These are phyloP conservation scores for Hymenoscyphus albidus DNA, from an alignment of 2,329 filamentous ascomycete genomes.

Conservation along the genomic window DNA sequence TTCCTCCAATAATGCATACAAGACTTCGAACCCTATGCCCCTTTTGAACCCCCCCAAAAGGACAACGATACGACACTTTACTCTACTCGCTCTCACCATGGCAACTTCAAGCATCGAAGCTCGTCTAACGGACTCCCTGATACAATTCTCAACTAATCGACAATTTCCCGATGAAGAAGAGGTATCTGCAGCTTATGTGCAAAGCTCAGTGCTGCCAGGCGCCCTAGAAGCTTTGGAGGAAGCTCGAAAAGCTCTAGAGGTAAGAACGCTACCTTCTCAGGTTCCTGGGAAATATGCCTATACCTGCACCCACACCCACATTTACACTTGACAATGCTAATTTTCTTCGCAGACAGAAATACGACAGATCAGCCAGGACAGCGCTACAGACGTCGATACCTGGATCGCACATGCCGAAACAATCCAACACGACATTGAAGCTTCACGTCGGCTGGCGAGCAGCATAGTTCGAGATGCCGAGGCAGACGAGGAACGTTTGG, in stretches of 20 bases:
- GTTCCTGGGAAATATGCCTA: background rate
- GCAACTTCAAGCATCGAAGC: conserved; percentile 16
- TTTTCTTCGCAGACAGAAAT: conserved; percentile 51
- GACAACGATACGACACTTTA: background rate
- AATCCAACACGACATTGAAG: conserved; percentile 79
- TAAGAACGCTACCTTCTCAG: conserved; percentile 25
- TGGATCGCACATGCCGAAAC: conserved; percentile 85
- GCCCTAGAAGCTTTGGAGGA: conserved; percentile 42
- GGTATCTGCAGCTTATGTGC: conserved; percentile 34
- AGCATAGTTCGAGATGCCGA: conserved; percentile 78
- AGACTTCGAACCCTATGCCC: background rate
- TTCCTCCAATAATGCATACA: background rate
- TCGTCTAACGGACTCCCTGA: conserved; percentile 54
- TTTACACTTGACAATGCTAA: conserved; percentile 10
- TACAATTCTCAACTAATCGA: conserved; percentile 54
- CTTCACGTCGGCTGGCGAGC: conserved; percentile 72
- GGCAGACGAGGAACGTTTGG: conserved; percentile 48
- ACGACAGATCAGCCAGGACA: conserved; percentile 69
- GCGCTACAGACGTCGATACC: conserved; percentile 72
- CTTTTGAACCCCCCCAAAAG: background rate
- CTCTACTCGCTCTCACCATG: conserved; percentile 25
- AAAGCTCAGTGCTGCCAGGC: conserved; percentile 36
- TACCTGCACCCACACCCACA: too few relatives aligned
- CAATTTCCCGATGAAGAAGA: conserved; percentile 46
- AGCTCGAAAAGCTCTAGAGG: conserved; percentile 45